These are phyloP conservation scores for Aspergillus luchuensis DNA, from an alignment of 2,329 filamentous ascomycete species.

Conservation along the genomic window DNA sequence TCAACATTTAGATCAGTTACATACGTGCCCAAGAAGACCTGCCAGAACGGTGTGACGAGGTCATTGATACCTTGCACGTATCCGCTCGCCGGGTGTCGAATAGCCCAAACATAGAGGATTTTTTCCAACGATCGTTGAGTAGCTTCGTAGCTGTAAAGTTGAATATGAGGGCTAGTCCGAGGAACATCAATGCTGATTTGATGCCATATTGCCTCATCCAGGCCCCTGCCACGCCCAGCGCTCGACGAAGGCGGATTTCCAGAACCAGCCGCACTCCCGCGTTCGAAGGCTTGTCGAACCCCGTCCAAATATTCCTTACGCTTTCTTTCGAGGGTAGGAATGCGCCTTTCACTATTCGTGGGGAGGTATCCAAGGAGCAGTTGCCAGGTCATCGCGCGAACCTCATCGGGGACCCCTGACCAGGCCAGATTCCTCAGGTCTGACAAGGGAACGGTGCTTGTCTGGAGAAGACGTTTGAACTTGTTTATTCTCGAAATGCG, in stretches of 20 bases:
- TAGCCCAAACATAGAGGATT: conserved; percentile 96
- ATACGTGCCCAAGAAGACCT: conserved; percentile 92
- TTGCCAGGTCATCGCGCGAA: conserved; percentile 99
- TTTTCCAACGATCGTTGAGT: conserved; percentile 92
- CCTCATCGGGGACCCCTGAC: conserved; percentile 92
- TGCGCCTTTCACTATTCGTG: conserved; percentile 90
- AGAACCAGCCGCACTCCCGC: conserved; percentile 49
- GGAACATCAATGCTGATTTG: conserved; percentile 99
- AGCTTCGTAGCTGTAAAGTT: conserved; percentile 92
- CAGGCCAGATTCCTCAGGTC: conserved; percentile 86
- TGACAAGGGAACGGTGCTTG: conserved; percentile 81
- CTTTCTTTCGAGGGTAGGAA: conserved; percentile 88
- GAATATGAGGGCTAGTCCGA: conserved; percentile 91
- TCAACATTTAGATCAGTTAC: conserved; percentile 93
- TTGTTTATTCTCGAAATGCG: conserved; percentile 95
- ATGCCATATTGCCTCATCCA: conserved; percentile 98
- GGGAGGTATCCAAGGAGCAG: conserved; percentile 91
- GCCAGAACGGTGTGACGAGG: conserved; percentile 95
- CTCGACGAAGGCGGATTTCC: conserved; percentile 44
- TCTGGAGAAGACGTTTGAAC: conserved; percentile 93
- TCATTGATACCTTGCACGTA: conserved; percentile 99
- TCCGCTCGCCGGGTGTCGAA: conserved; percentile 92
- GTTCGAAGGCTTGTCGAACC: conserved; percentile 68
- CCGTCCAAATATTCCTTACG: conserved; percentile 96
- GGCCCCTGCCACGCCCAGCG: conserved; percentile 65